These are phyloP conservation scores for Paecilomyces dactylethromorphus DNA, from an alignment of 2,329 filamentous ascomycete species.

Conservation along the genomic window DNA sequence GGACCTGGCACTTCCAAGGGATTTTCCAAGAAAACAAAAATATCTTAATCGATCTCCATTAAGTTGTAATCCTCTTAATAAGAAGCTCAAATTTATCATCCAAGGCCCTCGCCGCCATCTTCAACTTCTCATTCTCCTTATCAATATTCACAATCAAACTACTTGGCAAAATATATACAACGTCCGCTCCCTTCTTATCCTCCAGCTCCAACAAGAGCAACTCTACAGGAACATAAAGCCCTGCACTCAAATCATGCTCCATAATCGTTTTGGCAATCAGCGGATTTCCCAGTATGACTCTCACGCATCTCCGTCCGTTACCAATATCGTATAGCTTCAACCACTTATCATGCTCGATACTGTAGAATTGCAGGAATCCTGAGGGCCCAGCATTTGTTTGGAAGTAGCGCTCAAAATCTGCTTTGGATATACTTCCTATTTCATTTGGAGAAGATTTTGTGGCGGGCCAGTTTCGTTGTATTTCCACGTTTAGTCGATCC, in stretches of 20 bases:
- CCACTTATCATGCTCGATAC: not conserved
- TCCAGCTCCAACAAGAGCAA: not conserved
- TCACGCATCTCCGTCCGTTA: not conserved
- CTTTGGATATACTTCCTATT: not conserved
- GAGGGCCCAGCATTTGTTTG: not conserved
- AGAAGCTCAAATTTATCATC: not conserved
- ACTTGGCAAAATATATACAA: not conserved
- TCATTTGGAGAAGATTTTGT: not conserved
- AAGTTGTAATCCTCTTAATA: not conserved
- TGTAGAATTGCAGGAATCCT: not conserved
- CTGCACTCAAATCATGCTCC: not conserved
- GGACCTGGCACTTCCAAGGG: not conserved
- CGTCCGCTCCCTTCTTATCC: not conserved
- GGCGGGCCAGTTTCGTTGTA: not conserved
- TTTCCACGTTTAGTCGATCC: not conserved
- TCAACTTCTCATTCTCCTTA: not conserved
- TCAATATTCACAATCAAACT: not conserved
- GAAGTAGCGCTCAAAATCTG: not conserved
- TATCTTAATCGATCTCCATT: not conserved
- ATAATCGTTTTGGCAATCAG: not conserved
- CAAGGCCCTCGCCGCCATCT: not conserved
- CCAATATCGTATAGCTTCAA: not conserved
- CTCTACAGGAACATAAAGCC: not conserved
- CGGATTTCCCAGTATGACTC: not conserved
- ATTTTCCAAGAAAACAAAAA: not conserved